Evolutionary conservation across 106 monocot species (phyloP).

Genomic region (Dioscorea dumetorum): DNA sequence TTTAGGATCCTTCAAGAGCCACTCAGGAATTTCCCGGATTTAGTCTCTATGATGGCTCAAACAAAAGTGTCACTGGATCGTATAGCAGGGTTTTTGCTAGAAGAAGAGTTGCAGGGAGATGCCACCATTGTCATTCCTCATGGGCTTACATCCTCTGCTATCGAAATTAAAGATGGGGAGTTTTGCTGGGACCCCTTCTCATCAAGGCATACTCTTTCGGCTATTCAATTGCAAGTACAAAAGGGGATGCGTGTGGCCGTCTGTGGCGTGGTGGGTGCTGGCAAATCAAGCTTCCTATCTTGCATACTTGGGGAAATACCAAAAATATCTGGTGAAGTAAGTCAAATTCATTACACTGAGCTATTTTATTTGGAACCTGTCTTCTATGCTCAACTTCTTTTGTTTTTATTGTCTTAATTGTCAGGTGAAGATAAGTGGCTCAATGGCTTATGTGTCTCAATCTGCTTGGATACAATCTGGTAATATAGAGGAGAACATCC

Average conservation of each 20-base stretch:
- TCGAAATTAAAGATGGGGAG: conserved; percentile 79
- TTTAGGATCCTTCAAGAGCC: conserved; percentile 96
- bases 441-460: conserved; percentile 85
- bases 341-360: conserved; percentile 6
- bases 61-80: conserved; percentile 92
- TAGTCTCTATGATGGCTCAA: conserved; percentile 85
- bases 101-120: conserved; percentile 76
- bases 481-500: conserved; percentile 87
- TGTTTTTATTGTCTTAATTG: conserved; percentile 2
- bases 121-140: conserved; percentile 51
- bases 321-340: conserved; percentile 91
- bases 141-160: conserved; percentile 36
- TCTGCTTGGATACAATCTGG: conserved; percentile 99
- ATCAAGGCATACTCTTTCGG: conserved; percentile 49
- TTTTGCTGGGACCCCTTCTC: conserved; percentile 85
- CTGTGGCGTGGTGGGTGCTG: conserved; percentile 87
- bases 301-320: conserved; percentile 96
- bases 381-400: neutral
- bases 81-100: conserved; percentile 62
- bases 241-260: conserved; percentile 80
- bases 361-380: neutral
- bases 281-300: conserved; percentile 90
- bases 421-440: conserved; percentile 81
- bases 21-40: conserved; percentile 88
- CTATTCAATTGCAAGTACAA: conserved; percentile 55